phyloP scores from a whole-genome alignment of 2,329 filamentous ascomycete genomes.

The Pseudogymnoascus sp. region DNA sequence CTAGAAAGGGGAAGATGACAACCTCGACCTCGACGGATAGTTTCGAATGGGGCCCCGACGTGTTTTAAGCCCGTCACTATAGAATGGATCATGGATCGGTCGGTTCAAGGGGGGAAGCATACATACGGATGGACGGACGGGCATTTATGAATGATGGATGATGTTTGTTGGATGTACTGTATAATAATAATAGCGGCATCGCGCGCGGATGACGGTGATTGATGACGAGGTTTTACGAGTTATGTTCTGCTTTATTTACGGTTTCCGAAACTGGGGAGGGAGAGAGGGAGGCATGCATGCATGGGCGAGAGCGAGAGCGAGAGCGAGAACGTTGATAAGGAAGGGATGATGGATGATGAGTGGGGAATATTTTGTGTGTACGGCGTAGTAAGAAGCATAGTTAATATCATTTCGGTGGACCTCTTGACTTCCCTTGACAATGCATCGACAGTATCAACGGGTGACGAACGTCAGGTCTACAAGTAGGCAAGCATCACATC shows the following conservation, averaged over 20 bases:
- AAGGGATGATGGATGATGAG: background rate
- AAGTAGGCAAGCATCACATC: too few species aligned
- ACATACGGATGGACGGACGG: background rate
- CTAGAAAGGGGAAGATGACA: background rate
- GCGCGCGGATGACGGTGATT: background rate
- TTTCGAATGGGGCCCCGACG: background rate
- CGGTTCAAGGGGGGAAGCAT: background rate
- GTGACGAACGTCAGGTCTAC: background rate
- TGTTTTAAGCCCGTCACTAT: background rate
- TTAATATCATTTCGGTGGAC: background rate
- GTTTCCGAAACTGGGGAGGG: background rate
- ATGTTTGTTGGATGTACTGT: background rate
- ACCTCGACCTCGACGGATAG: background rate
- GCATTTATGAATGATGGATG: background rate
- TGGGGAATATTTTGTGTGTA: background rate
- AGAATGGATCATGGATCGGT: background rate
- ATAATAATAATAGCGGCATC: background rate
- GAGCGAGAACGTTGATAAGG: background rate
- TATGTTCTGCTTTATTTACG: background rate
- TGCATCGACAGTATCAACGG: background rate
- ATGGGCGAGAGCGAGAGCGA: background rate
- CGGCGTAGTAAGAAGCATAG: background rate
- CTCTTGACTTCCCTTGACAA: background rate
- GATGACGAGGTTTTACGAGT: background rate
- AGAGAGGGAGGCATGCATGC: too few species aligned